A percentile compares a stretch with the other conserved stretches of the same genome.
phyloP scores from a whole-genome alignment of 768 basidiomycete species.

The Clathrus columnatus region DNA sequence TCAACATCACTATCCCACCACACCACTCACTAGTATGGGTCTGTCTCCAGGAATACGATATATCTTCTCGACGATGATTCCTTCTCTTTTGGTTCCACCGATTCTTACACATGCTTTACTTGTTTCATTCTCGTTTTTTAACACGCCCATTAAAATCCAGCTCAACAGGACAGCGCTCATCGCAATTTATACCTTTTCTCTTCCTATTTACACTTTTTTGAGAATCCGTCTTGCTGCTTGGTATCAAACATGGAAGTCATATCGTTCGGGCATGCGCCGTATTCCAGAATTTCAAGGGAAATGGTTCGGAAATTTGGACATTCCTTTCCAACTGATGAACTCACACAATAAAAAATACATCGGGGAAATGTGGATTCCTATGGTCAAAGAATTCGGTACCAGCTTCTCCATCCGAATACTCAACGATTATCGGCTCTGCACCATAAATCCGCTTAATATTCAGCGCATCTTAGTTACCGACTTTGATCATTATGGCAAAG shows the following conservation, averaged over 20 bases:
- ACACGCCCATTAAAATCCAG: neutral
- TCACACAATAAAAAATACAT: slow-evolving; percentile 53
- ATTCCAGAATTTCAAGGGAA: slow-evolving; percentile 26
- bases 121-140: neutral
- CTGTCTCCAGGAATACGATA: slow-evolving; percentile 5
- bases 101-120: neutral
- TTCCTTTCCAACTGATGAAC: slow-evolving; percentile 46
- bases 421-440: neutral
- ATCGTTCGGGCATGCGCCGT: slow-evolving; percentile 18
- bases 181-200: neutral
- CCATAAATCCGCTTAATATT: slow-evolving; percentile 2
- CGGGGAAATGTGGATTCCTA: slow-evolving; percentile 26
- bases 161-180: neutral
- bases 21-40: too few species aligned
- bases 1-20: too few species aligned
- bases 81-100: neutral
- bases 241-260: neutral
- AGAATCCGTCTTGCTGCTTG: neutral
- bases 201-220: neutral
- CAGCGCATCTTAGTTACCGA: slow-evolving; percentile 3
- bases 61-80: neutral
- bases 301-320: slow-evolving; percentile 40
- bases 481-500: slow-evolving; percentile 15
- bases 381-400: neutral
- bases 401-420: slow-evolving; percentile 1